Percentiles rank a stretch among this genome's conserved stretches.
Conservation (phyloP, 129 eudicot genomes). For the Glebionis coronaria region DNA sequence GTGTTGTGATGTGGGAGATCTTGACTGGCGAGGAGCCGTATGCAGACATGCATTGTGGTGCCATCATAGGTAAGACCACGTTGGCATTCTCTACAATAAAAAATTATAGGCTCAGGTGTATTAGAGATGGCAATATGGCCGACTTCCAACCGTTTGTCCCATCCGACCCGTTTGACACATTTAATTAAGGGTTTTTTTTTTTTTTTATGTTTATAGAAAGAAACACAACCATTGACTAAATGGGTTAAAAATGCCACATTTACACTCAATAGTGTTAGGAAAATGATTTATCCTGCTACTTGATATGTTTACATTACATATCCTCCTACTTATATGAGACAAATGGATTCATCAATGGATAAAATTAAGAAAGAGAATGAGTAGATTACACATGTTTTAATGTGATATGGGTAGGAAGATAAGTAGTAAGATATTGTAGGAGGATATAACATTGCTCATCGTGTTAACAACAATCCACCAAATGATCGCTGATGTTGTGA, state of each 20-base stretch:
- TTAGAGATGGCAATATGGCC: neutral
- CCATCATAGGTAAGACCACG: constrained; percentile 59
- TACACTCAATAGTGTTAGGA: neutral
- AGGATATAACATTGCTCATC: too few relatives aligned
- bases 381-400: too few relatives aligned
- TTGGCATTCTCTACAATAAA: neutral
- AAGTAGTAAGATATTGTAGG: too few relatives aligned
- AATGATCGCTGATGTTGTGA: neutral
- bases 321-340: too few relatives aligned
- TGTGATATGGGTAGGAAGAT: too few relatives aligned
- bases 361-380: too few relatives aligned
- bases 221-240: neutral
- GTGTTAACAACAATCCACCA: neutral
- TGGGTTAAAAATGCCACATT: neutral
- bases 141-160: neutral
- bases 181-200: too few relatives aligned
- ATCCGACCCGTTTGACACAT: neutral
- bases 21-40: constrained; percentile 72
- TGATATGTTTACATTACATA: too few relatives aligned
- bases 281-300: too few relatives aligned
- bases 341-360: too few relatives aligned
- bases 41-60: constrained; percentile 69
- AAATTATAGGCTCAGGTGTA: neutral
- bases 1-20: constrained; percentile 75
- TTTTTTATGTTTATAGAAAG: too few relatives aligned